Evolutionary conservation across 805 yeast species (phyloP), one percentile per base, ranked within the genome.

Genomic region (Candida awuae): DNA sequence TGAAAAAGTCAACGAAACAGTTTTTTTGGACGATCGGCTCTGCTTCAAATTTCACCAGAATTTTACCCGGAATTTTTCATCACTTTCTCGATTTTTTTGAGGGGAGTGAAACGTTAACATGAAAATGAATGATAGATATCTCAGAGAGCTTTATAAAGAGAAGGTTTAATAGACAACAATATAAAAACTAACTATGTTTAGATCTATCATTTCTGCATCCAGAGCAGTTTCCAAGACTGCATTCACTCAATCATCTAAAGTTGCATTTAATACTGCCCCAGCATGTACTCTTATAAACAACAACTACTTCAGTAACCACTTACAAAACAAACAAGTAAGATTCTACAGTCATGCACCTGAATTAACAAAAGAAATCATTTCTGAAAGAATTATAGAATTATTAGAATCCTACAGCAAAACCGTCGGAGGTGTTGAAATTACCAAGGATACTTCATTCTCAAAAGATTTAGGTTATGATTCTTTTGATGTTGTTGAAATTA

Each of bases 401-500:
- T 66, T 79, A 46, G 83, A 78, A 58, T 76, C 80, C 8, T 78
- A 72, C 60, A 79, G 72, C 49, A 78, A 77, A 54, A 68, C 74
- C 16, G 67, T 66, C 23, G 62, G 53, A 30, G 57, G 52, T 20
- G 51, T 48, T 7, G 45, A 52, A 20, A 61, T 70, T 32, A 47
- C 54, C 1, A 45, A 54, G 10, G 68, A 63, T 22, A 68, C 84
- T 8, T 68, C 76, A 35, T 77, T 80, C 61, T 68, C 71, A 46
- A 75, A 71, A 49, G 85, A 79, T 55, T 66, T 80, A 51, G 84
- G 84, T 1, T 67, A 77, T 47, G 86, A 80, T 58, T 79, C 85
- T 2, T 73, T 80, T 50, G 86, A 80, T 54, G 68, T 78, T 37
- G 84, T 78, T 40, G 86, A 80, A 58, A 79, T 81, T 21, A 65